Evolutionary conservation across 352 stramenopile species (phyloP).

Genomic region (Phytophthora rubi): DNA sequence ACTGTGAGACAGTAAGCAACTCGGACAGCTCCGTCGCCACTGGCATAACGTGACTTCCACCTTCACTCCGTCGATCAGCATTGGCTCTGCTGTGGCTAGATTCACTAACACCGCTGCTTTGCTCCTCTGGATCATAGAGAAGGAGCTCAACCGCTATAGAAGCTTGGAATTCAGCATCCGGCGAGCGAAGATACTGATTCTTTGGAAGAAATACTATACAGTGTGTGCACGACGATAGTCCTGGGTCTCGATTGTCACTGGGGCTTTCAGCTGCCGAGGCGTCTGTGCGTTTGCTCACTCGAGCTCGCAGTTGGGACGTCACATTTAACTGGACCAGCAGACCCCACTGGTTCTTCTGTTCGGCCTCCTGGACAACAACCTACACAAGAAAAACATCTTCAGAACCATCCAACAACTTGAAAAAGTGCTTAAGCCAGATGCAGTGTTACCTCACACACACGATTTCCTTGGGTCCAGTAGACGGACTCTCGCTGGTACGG

Average conservation of each 20-base stretch:
- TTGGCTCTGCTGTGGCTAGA: neutral
- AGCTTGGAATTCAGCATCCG: constrained; percentile 3
- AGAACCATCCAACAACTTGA: neutral
- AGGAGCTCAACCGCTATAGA: constrained; percentile 16
- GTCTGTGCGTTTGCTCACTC: constrained; percentile 1
- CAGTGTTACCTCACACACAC: constrained; percentile 34
- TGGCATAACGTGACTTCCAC: neutral
- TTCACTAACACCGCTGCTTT: neutral
- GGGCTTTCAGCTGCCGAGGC: neutral
- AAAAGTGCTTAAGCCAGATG: neutral
- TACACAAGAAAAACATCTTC: constrained; percentile 11
- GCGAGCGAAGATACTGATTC: constrained; percentile 24
- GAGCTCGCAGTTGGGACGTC: constrained; percentile 10
- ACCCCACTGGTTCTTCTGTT: constrained; percentile 45
- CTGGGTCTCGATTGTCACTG: neutral
- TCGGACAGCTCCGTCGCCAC: constrained; percentile 10
- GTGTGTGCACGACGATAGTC: constrained; percentile 10
- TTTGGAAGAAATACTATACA: constrained; percentile 48
- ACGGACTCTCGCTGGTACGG: constrained; percentile 17
- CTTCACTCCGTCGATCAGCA: neutral
- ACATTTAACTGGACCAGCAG: constrained; percentile 33
- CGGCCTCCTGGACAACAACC: constrained; percentile 35
- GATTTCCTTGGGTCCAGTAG: constrained; percentile 41
- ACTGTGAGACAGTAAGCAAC: constrained; percentile 23
- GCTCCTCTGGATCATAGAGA: neutral